Conservation (phyloP, 73 alveolate genomes). For the Stentor coeruleus region DNA sequence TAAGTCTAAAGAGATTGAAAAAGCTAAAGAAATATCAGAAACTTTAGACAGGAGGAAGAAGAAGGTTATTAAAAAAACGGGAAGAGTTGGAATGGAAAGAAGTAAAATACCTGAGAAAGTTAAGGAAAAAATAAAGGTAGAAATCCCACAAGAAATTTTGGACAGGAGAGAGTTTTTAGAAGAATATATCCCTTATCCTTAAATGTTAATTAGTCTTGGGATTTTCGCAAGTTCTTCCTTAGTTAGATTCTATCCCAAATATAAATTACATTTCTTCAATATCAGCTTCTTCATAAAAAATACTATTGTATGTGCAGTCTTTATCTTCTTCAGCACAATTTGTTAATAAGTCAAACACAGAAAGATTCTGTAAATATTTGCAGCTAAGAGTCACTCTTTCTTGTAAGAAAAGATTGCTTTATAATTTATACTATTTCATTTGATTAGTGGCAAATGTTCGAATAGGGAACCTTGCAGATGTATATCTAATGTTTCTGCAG, state of each 20-base stretch:
- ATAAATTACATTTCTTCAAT: not conserved
- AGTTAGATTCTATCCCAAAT: not conserved
- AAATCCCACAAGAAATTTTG: not conserved
- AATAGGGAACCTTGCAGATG: not conserved
- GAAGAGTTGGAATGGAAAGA: not conserved
- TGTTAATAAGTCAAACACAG: not conserved
- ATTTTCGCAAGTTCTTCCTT: no score
- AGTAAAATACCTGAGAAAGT: not conserved
- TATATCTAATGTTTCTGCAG: not conserved
- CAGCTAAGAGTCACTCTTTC: not conserved
- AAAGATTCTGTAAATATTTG: not conserved
- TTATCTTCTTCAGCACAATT: not conserved
- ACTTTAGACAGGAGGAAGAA: not conserved
- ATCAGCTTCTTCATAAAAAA: not conserved
- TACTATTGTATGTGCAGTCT: not conserved
- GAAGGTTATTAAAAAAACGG: not conserved
- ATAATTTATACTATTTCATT: not conserved
- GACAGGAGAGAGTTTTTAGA: conserved; percentile 6
- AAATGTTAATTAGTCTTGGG: no score
- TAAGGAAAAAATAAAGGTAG: not conserved
- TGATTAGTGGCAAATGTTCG: not conserved
- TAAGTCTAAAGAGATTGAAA: not conserved
- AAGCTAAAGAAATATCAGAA: not conserved
- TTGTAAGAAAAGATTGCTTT: not conserved
- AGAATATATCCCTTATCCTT: no score